Conservation (phyloP, 306 rosid genomes). For the Trifolium dubium region DNA sequence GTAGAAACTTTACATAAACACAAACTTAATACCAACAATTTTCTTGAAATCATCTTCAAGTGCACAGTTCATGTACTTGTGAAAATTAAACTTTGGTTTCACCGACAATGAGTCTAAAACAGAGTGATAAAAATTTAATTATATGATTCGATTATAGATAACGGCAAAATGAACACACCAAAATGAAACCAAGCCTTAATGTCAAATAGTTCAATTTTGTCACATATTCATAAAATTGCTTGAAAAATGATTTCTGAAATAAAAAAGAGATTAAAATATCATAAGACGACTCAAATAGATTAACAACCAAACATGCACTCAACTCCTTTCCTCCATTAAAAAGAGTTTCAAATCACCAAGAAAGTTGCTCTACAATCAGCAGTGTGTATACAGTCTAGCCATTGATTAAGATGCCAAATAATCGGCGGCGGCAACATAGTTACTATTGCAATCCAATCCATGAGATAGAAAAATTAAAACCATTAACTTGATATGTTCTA, state of each 20-base stretch:
- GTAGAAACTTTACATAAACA: conserved; percentile 31
- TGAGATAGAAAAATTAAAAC: too few species aligned
- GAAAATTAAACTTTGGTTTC: conserved; percentile 79
- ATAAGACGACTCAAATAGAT: too few species aligned
- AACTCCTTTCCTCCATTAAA: too few species aligned
- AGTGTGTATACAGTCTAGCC: too few species aligned
- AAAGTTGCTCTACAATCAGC: too few species aligned
- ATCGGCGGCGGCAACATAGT: too few species aligned
- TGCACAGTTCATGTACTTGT: conserved; percentile 82
- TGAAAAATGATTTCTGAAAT: conserved; percentile 70
- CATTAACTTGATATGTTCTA: too few species aligned
- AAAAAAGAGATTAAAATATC: background rate
- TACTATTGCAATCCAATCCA: too few species aligned
- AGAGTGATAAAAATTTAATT: conserved; percentile 2
- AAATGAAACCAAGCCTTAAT: conserved; percentile 69
- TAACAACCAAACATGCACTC: too few species aligned
- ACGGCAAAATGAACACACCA: background rate
- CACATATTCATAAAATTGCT: conserved; percentile 86
- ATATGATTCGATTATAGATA: background rate
- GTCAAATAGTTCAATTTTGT: conserved; percentile 73
- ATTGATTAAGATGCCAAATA: too few species aligned
- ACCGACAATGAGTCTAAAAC: conserved; percentile 70
- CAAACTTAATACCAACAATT: conserved; percentile 91
- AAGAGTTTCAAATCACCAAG: too few species aligned
- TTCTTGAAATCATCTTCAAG: conserved; percentile 90